Evolutionary conservation across 768 basidiomycete genomes (phyloP), one percentile per base, ranked within the genome.

Genomic region (Symmetrospora coprosmae): DNA sequence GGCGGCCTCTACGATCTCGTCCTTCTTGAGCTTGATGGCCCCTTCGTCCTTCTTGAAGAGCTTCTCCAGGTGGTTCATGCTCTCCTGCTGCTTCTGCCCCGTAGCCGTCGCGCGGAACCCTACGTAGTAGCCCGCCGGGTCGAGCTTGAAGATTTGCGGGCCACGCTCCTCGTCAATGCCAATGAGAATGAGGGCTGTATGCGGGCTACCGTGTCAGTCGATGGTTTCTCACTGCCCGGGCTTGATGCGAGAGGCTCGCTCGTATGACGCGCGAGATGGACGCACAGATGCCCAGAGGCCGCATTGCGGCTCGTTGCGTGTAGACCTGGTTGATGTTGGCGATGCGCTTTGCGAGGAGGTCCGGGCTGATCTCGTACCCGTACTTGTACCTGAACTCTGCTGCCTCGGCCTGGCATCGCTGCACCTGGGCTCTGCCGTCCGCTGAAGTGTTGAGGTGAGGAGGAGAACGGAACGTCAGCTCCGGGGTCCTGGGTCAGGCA

Each of bases 21-120:
- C 78, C 65, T 77, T 78, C 51, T 94, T 77, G 0, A 77, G 80
- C 74, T 82, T 80, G 55, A 86, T 84, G 14, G 87, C 78, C 49
- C 89, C 85, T 0, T 83, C 85, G 21, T 85, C 85, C 72, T 89
- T 89, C 78, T 97, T 99, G 91, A 89, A 97, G 72, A 88, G 87
- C 77, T 97, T 97, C 76, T 99, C 94, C 41, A 99, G 78, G 70
- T 89, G 86, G 72, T 97, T 97, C 83, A 91, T 94, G 1, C 88
- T 90, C 71, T 99, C 94, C 70, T 94, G 92, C 69, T 97, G 94
- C 69, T 99, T 97, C 72, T 87, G 85, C 0, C 94, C 94, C 1
- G 91, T 85, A 0, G 92, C 82, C 1, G 92, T 92, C 8, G 94
- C 94, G 67, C 96, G 91, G 77, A 91, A 97, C 0, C 94, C 94